Conservation (phyloP, 2,329 filamentous ascomycete species). For the Fusarium sp. region DNA sequence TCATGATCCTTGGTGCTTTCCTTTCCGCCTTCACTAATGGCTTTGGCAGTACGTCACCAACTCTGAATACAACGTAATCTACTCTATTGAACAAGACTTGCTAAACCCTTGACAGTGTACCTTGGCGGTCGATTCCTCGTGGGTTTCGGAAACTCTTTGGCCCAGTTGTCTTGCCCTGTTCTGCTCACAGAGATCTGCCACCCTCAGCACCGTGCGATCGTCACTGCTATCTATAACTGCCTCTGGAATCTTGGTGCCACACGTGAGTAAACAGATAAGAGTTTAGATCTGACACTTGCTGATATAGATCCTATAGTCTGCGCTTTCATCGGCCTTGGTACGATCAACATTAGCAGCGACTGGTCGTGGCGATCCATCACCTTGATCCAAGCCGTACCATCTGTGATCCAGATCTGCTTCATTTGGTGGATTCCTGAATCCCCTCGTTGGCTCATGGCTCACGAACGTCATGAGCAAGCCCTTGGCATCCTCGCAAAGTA, state of each 20-base stretch:
- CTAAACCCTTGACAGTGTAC: conserved; percentile 47
- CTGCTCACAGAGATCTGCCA: conserved; percentile 76
- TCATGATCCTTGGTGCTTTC: conserved; percentile 60
- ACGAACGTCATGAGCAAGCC: conserved; percentile 72
- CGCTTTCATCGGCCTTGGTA: conserved; percentile 73
- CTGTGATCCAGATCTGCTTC: conserved; percentile 71
- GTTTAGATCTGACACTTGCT: not conserved
- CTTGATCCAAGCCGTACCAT: conserved; percentile 71
- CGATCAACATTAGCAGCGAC: conserved; percentile 65
- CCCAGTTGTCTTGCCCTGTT: conserved; percentile 73
- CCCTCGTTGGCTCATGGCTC: conserved; percentile 73
- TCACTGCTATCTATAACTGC: conserved; percentile 76
- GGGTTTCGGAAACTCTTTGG: conserved; percentile 75
- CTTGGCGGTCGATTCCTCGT: conserved; percentile 54
- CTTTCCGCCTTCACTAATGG: conserved; percentile 57
- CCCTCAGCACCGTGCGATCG: conserved; percentile 73
- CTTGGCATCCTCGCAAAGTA: conserved; percentile 70
- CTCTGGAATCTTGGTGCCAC: conserved; percentile 70
- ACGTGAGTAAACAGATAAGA: conserved; percentile 48
- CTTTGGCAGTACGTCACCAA: conserved; percentile 54
- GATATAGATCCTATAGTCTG: conserved; percentile 53
- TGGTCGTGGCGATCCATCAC: conserved; percentile 78
- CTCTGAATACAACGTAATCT: not conserved
- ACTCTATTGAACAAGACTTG: not conserved
- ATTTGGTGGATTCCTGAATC: conserved; percentile 78